phyloP scores from a whole-genome alignment of 257 asterid genomes.

The Solanum neorickii region DNA sequence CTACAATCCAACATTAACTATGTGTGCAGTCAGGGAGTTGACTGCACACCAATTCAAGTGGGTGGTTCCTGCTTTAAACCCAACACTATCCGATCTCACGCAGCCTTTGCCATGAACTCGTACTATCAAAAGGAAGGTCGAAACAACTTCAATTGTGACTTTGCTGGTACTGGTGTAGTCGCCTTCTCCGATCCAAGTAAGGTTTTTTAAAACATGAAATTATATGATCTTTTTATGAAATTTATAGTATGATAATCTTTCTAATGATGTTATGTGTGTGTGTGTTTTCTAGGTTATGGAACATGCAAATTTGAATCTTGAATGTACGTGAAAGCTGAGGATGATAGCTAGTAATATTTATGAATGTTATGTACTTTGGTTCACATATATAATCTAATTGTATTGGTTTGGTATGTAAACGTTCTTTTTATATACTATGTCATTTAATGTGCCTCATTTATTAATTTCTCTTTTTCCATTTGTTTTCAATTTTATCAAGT shows the following conservation, averaged over 20 bases:
- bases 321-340: background rate
- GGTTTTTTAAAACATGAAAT: background rate
- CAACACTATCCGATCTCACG: background rate
- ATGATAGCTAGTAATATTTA: background rate
- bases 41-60: background rate
- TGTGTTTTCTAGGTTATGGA: background rate
- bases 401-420: background rate
- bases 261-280: background rate
- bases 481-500: background rate
- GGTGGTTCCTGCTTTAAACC: background rate
- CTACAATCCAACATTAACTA: conserved; percentile 2
- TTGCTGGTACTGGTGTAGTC: conserved; percentile 1
- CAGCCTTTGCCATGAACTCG: background rate
- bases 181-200: conserved; percentile 2
- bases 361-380: background rate
- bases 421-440: background rate
- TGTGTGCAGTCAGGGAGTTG: background rate
- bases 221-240: too few species aligned
- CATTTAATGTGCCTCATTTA: background rate
- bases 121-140: background rate
- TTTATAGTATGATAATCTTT: too few species aligned
- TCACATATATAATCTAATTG: background rate
- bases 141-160: background rate
- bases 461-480: background rate
- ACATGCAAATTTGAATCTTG: background rate